A percentile compares a stretch with the other conserved stretches of the same genome.
Conservation (phyloP, 225 moss, liverwort and hornwort species). For the Sphagnum contortum region DNA sequence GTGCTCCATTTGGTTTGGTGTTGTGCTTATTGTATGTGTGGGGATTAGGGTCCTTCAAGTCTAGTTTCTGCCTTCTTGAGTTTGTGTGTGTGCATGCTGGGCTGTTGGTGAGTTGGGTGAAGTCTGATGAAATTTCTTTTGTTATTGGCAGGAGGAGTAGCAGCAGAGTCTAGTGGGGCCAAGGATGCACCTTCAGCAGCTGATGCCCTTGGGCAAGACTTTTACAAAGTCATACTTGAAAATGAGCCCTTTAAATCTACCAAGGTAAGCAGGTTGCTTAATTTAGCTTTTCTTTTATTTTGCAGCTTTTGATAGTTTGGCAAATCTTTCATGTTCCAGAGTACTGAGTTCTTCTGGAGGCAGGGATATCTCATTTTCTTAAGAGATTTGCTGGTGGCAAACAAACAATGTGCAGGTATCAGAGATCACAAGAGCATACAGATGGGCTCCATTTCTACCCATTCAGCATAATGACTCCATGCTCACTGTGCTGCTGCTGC, state of each 20-base stretch:
- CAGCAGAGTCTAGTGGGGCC: conserved; percentile 31
- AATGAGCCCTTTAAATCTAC: conserved; percentile 52
- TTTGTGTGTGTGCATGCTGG: too few species aligned
- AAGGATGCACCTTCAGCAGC: conserved; percentile 43
- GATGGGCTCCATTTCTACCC: conserved; percentile 53
- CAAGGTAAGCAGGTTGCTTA: conserved; percentile 13
- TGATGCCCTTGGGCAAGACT: conserved; percentile 37
- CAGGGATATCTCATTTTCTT: too few species aligned
- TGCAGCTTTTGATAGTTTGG: too few species aligned
- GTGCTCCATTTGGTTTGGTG: too few species aligned
- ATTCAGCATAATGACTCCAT: conserved; percentile 35
- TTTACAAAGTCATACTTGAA: conserved; percentile 35
- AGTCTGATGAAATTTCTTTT: neutral
- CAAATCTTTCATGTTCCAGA: too few species aligned
- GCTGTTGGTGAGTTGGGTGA: neutral
- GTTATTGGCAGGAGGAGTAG: conserved; percentile 11
- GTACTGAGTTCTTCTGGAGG: too few species aligned
- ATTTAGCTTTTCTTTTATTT: too few species aligned
- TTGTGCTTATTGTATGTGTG: too few species aligned
- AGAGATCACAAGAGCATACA: conserved; percentile 41
- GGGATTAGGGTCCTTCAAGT: too few species aligned
- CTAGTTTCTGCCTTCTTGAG: neutral
- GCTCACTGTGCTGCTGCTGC: conserved; percentile 38
- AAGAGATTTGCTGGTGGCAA: too few species aligned
- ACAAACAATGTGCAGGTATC: conserved; percentile 13